Conservation (phyloP, 257 asterid genomes). For the Phtheirospermum japonicum region DNA sequence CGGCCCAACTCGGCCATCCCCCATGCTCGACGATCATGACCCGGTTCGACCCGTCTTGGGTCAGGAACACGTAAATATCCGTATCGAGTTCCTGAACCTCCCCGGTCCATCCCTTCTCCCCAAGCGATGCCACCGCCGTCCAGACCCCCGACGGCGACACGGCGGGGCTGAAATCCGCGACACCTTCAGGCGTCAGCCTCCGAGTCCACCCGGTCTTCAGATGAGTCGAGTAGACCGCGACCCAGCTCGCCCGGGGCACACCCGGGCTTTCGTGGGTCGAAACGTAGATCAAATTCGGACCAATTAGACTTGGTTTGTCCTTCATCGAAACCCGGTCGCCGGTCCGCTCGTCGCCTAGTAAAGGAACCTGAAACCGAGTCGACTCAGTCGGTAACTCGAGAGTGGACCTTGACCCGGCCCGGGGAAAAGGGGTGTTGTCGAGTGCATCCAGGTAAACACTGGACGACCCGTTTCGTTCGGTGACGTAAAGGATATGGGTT, state of each 20-base stretch:
- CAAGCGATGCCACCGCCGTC: slow-evolving; percentile 90
- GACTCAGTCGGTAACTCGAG: slow-evolving; percentile 32
- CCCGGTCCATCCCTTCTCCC: slow-evolving; percentile 71
- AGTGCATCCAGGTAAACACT: slow-evolving; percentile 53
- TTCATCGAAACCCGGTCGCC: slow-evolving; percentile 59
- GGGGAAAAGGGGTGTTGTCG: neutral
- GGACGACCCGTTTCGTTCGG: slow-evolving; percentile 75
- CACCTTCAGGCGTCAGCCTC: slow-evolving; percentile 63
- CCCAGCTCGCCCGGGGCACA: slow-evolving; percentile 75
- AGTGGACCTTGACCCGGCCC: slow-evolving; percentile 35
- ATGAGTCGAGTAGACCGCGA: slow-evolving; percentile 82
- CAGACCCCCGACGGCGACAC: slow-evolving; percentile 84
- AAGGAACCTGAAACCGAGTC: slow-evolving; percentile 47
- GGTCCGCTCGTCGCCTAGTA: slow-evolving; percentile 42
- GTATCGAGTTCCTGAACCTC: slow-evolving; percentile 72
- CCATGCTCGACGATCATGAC: slow-evolving; percentile 76
- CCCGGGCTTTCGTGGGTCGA: slow-evolving; percentile 84
- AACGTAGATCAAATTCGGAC: slow-evolving; percentile 57
- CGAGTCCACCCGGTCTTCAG: slow-evolving; percentile 52
- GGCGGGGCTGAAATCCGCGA: slow-evolving; percentile 88
- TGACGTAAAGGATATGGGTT: slow-evolving; percentile 55
- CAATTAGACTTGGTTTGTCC: slow-evolving; percentile 70
- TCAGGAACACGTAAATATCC: slow-evolving; percentile 60
- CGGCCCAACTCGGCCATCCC: slow-evolving; percentile 94
- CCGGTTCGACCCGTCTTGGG: slow-evolving; percentile 73